phyloP scores from a whole-genome alignment of 306 rosid genomes.

The Casuarina glauca region DNA sequence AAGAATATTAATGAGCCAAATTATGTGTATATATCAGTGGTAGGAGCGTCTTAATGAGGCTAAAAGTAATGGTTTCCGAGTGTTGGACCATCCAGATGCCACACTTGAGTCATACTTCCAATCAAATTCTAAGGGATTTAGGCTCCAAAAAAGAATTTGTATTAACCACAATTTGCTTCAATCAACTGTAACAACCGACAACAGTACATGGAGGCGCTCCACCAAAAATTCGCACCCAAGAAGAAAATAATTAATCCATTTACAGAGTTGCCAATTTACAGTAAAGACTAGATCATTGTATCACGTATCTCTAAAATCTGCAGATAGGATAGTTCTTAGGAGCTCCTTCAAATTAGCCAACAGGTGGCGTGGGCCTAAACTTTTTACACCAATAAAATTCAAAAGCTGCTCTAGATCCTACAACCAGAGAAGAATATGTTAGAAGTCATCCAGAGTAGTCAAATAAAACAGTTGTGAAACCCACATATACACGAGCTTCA shows the following conservation, averaged over 20 bases:
- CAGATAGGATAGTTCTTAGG: slow-evolving; percentile 70
- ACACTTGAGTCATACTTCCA: too few relatives aligned
- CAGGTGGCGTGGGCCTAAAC: slow-evolving; percentile 92
- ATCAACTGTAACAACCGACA: slow-evolving; percentile 26
- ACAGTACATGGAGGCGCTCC: slow-evolving; percentile 59
- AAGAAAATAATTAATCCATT: slow-evolving; percentile 50
- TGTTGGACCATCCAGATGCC: too few relatives aligned
- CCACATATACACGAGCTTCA: too few relatives aligned
- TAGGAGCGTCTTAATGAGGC: too few relatives aligned
- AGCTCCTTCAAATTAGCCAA: slow-evolving; percentile 95
- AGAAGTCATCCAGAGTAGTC: slow-evolving; percentile 9
- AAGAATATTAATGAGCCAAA: too few relatives aligned
- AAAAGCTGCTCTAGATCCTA: slow-evolving; percentile 97
- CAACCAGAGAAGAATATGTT: slow-evolving; percentile 21
- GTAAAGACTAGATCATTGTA: slow-evolving; percentile 26
- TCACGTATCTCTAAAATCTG: slow-evolving; percentile 64
- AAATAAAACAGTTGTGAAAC: background rate
- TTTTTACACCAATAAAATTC: slow-evolving; percentile 76
- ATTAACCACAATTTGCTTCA: slow-evolving; percentile 21
- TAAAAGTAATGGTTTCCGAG: too few relatives aligned
- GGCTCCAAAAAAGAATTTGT: slow-evolving; percentile 28
- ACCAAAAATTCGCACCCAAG: slow-evolving; percentile 72
- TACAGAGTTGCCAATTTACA: slow-evolving; percentile 43
- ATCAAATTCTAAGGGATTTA: slow-evolving; percentile 3
- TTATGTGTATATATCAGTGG: too few relatives aligned